phyloP scores from a whole-genome alignment of 164 flowering plant genomes.

The Chimonanthus salicifolius region DNA sequence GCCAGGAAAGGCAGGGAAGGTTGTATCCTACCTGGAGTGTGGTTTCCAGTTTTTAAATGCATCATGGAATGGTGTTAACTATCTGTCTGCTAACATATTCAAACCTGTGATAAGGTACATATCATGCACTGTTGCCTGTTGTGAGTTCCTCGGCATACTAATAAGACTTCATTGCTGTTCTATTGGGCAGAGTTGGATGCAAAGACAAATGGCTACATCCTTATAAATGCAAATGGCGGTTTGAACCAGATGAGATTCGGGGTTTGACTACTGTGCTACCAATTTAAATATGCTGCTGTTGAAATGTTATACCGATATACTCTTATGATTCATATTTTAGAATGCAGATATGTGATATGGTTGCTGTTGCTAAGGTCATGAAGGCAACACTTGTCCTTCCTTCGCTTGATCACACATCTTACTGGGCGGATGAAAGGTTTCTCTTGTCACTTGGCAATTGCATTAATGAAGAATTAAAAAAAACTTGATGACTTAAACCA shows the following conservation, averaged over 20 bases:
- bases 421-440: slow-evolving; percentile 97
- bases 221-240: slow-evolving; percentile 98
- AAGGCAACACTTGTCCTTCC: slow-evolving; percentile 99
- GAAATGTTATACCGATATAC: slow-evolving; percentile 7
- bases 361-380: slow-evolving; percentile 90
- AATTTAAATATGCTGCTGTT: slow-evolving; percentile 9
- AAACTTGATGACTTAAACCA: neutral
- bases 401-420: slow-evolving; percentile 95
- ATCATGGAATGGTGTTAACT: neutral
- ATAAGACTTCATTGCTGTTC: slow-evolving; percentile 3
- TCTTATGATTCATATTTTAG: slow-evolving; percentile 41
- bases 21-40: neutral
- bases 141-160: neutral
- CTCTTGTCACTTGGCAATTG: neutral
- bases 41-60: neutral
- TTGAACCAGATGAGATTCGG: slow-evolving; percentile 99
- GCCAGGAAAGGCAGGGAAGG: neutral
- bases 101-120: neutral
- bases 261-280: slow-evolving; percentile 56
- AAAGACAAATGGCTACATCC: slow-evolving; percentile 76
- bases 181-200: slow-evolving; percentile 52
- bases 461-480: neutral
- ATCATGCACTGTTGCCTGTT: neutral
- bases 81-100: neutral
- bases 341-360: slow-evolving; percentile 99